Evolutionary conservation across 371 early-diverging fungal species (phyloP).

Genomic region (Dinochytrium kinnereticum): DNA sequence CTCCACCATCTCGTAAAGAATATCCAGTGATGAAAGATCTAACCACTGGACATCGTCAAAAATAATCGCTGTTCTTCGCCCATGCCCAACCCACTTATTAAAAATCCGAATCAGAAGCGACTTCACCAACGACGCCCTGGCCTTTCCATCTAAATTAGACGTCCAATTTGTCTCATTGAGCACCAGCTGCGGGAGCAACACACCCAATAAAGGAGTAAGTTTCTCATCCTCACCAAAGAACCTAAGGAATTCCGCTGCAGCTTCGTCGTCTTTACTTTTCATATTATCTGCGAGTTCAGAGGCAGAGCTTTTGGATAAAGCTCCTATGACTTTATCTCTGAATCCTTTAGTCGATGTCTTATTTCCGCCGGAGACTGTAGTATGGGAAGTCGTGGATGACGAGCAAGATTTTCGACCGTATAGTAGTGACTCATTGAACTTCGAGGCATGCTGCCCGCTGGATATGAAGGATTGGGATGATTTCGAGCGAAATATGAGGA

Average conservation of each 20-base stretch:
- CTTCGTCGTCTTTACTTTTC: too few species aligned
- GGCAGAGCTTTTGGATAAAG: too few species aligned
- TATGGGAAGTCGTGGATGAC: too few species aligned
- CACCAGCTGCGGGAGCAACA: background rate
- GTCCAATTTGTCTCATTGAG: background rate
- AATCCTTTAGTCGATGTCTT: too few species aligned
- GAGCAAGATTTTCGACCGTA: too few species aligned
- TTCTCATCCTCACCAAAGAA: background rate
- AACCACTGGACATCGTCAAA: slow-evolving; percentile 14
- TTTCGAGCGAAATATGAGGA: background rate
- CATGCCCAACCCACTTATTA: background rate
- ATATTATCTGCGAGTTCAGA: too few species aligned
- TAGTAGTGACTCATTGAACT: too few species aligned
- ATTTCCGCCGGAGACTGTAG: too few species aligned
- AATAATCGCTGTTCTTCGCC: background rate
- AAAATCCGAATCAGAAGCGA: background rate
- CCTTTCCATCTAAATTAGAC: background rate
- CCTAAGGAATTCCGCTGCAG: background rate
- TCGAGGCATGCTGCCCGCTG: background rate
- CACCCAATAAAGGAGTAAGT: background rate
- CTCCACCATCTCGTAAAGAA: background rate
- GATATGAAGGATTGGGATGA: background rate
- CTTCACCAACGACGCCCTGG: background rate
- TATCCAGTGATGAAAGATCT: background rate
- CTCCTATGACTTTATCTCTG: too few species aligned